These are phyloP conservation scores for Syzygium aromaticum DNA, from an alignment of 345 rosid species.

Conservation along the genomic window DNA sequence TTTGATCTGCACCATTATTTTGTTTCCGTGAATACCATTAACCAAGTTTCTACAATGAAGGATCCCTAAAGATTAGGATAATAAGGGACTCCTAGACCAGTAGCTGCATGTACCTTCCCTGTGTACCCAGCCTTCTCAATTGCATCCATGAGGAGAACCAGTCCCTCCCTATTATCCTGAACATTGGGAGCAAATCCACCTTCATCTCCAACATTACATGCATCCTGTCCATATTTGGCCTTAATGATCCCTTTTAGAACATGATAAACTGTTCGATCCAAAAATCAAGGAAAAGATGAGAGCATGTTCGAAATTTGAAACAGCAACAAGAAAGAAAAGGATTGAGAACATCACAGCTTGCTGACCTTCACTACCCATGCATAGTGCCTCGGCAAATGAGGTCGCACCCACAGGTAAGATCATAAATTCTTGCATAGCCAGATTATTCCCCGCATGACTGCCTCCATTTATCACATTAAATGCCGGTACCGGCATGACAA, in stretches of 20 bases:
- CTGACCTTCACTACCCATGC: constrained; percentile 97
- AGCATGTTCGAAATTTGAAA: neutral
- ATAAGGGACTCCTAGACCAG: neutral
- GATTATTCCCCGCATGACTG: constrained; percentile 92
- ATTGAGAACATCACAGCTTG: neutral
- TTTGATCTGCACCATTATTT: constrained; percentile 57
- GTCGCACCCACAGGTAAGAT: constrained; percentile 85
- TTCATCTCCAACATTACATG: constrained; percentile 99
- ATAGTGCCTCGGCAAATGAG: constrained; percentile 80
- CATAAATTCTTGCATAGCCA: constrained; percentile 99
- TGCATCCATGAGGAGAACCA: constrained; percentile 91
- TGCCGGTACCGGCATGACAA: constrained; percentile 97
- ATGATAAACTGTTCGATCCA: constrained; percentile 63
- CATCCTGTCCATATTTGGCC: constrained; percentile 92
- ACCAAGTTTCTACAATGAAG: neutral
- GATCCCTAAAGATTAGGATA: neutral
- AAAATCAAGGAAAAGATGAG: neutral
- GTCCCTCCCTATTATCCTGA: constrained; percentile 95
- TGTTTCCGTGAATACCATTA: neutral
- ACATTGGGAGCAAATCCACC: constrained; percentile 99
- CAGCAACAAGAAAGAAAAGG: neutral
- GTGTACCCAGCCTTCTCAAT: constrained; percentile 94
- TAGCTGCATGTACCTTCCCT: constrained; percentile 49
- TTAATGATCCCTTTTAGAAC: constrained; percentile 78
- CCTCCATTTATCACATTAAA: constrained; percentile 97